Evolutionary conservation across 495 filamentous ascomycete genomes (phyloP).

Genomic region (Aspergillus kassunensis): DNA sequence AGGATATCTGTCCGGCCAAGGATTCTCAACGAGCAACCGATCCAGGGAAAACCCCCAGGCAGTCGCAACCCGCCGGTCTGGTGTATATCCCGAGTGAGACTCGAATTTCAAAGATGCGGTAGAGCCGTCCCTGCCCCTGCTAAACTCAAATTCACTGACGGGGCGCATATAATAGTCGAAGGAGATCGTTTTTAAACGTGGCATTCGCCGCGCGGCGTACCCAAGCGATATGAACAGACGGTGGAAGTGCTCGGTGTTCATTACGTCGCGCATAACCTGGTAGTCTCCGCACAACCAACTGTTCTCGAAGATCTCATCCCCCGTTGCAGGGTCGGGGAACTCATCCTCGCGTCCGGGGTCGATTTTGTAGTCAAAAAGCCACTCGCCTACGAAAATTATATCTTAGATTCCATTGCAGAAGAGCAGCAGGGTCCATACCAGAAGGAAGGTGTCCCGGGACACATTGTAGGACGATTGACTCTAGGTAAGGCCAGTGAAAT

Average conservation of each 20-base stretch:
- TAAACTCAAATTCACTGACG: background rate
- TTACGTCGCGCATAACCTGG: background rate
- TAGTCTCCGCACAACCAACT: background rate
- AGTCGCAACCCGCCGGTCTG: background rate
- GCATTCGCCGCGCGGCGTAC: background rate
- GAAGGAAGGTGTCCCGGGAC: background rate
- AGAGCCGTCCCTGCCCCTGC: background rate
- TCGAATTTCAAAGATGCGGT: background rate
- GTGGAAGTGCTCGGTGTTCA: background rate
- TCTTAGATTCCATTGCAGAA: background rate
- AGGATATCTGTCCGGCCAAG: background rate
- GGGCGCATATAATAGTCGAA: background rate
- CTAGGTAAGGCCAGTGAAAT: constrained; percentile 4
- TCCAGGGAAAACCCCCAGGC: background rate
- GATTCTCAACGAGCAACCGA: background rate
- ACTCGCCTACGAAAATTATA: background rate
- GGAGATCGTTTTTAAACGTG: background rate
- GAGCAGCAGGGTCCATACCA: background rate
- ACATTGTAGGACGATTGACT: background rate
- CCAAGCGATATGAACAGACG: constrained; percentile 1
- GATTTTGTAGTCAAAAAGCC: background rate
- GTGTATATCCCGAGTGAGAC: background rate
- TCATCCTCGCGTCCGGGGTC: background rate
- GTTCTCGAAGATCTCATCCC: background rate
- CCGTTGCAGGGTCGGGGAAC: background rate